These are phyloP conservation scores for Colletotrichum acutatum DNA, from an alignment of 2,329 filamentous ascomycete genomes.

Conservation along the genomic window DNA sequence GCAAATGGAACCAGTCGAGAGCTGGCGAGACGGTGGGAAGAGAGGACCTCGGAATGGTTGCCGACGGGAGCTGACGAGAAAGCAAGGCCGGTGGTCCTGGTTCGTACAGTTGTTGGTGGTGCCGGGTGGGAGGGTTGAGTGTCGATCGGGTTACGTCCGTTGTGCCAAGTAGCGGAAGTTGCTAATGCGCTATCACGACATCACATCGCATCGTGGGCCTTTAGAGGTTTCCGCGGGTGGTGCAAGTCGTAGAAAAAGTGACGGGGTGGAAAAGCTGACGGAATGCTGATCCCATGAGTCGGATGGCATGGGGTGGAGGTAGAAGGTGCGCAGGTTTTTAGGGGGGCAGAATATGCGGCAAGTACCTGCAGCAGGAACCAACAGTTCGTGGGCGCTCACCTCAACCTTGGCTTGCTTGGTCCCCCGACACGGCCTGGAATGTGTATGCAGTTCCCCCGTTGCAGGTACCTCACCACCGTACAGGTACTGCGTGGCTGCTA, in stretches of 20 bases:
- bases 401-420: not conserved
- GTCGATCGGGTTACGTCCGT: not conserved
- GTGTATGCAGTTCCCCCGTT: constrained; percentile 12
- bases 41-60: not conserved
- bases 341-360: constrained; percentile 20
- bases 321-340: constrained; percentile 6
- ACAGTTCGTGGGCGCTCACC: constrained; percentile 29
- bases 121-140: not conserved
- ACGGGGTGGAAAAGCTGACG: constrained; percentile 28
- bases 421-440: constrained; percentile 6
- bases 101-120: not conserved
- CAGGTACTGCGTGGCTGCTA: not conserved
- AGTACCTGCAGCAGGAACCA: constrained; percentile 37
- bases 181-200: constrained; percentile 22
- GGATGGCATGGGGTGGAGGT: constrained; percentile 28
- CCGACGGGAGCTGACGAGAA: constrained; percentile 1
- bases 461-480: not conserved
- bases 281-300: constrained; percentile 29
- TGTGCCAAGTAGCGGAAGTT: constrained; percentile 3
- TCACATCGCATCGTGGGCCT: constrained; percentile 16
- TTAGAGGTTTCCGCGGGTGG: constrained; percentile 17
- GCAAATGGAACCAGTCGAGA: constrained; percentile 14
- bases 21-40: not conserved
- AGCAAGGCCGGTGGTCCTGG: not conserved
- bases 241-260: constrained; percentile 23